phyloP scores from a whole-genome alignment of 139 green algal genomes.

The Trebouxia sp. region DNA sequence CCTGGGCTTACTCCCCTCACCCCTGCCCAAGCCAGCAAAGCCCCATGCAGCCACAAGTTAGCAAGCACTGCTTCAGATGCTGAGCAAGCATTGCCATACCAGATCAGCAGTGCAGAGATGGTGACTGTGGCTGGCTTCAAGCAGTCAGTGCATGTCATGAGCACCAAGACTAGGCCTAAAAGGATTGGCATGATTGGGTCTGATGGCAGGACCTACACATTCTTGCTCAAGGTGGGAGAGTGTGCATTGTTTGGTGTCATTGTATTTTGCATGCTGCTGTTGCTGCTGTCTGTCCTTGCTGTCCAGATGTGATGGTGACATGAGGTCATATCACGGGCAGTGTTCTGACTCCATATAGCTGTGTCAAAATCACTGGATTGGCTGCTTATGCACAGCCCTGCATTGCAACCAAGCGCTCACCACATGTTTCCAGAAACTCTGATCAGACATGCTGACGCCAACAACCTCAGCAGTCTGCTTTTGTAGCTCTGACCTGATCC shows the following conservation, averaged over 20 bases:
- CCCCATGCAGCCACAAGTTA: not conserved
- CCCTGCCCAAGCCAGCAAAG: not conserved
- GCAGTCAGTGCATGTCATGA: slow-evolving; percentile 51
- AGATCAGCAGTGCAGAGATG: slow-evolving; percentile 10
- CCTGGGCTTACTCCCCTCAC: not conserved
- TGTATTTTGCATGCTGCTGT: not conserved
- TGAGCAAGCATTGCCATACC: no score
- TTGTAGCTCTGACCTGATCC: no score
- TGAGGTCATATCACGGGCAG: not conserved
- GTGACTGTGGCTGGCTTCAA: slow-evolving; percentile 53
- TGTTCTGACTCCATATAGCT: no score
- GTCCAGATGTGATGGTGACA: not conserved
- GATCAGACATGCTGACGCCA: no score
- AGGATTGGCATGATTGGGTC: slow-evolving; percentile 68
- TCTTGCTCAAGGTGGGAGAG: slow-evolving; percentile 77
- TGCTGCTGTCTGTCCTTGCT: not conserved
- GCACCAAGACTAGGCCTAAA: slow-evolving; percentile 93
- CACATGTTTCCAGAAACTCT: no score
- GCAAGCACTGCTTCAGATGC: not conserved
- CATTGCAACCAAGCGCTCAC: no score
- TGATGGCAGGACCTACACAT: slow-evolving; percentile 71
- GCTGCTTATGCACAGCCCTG: no score
- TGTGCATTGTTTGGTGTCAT: no score
- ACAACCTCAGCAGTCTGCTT: no score
- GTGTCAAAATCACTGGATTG: no score